These are phyloP conservation scores for Leccinum pachyderme DNA, from an alignment of 1,284 basidiomycete species.

Conservation along the genomic window DNA sequence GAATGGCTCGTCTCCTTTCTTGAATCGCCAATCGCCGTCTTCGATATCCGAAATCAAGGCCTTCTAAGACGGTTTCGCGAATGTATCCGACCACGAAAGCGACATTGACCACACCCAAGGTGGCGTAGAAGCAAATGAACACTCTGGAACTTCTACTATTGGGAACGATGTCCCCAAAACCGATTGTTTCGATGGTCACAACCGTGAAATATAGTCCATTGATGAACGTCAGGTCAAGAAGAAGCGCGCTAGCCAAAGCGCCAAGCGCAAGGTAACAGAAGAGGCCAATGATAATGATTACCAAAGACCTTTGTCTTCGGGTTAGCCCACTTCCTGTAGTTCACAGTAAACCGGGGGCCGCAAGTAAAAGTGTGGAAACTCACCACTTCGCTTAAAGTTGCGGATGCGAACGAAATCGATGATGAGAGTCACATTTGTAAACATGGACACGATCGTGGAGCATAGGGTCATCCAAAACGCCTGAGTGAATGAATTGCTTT, in stretches of 20 bases:
- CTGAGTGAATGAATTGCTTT: slow-evolving; percentile 70
- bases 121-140: slow-evolving; percentile 58
- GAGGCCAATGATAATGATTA: slow-evolving; percentile 74
- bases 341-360: neutral
- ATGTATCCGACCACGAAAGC: slow-evolving; percentile 65
- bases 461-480: slow-evolving; percentile 83
- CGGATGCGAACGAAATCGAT: slow-evolving; percentile 59
- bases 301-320: slow-evolving; percentile 73
- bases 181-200: slow-evolving; percentile 72
- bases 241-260: slow-evolving; percentile 54
- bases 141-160: slow-evolving; percentile 45
- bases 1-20: slow-evolving; percentile 39
- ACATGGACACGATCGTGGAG: slow-evolving; percentile 65
- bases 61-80: slow-evolving; percentile 72
- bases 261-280: slow-evolving; percentile 75
- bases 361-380: slow-evolving; percentile 13
- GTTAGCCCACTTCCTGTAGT: slow-evolving; percentile 72
- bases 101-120: slow-evolving; percentile 60
- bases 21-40: slow-evolving; percentile 45
- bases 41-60: slow-evolving; percentile 59
- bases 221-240: slow-evolving; percentile 64
- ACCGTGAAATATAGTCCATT: slow-evolving; percentile 71
- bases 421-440: slow-evolving; percentile 71
- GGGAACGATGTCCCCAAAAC: slow-evolving; percentile 77
- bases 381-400: slow-evolving; percentile 68